Evolutionary conservation across 2,329 filamentous ascomycete species (phyloP).

Genomic region (Alternaria sp.): DNA sequence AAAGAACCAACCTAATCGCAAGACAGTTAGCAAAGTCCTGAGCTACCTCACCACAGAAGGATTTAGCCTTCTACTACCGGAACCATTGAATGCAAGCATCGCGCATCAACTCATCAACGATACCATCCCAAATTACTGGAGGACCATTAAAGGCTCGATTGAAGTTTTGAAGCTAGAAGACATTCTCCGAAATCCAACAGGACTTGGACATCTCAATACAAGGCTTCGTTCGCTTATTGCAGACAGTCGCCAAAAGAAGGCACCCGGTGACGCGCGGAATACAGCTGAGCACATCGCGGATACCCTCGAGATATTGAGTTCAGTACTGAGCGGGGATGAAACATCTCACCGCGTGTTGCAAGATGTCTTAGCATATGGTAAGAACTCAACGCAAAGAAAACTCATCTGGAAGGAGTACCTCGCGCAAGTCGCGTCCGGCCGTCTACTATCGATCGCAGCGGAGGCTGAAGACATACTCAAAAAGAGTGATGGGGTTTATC

Average conservation of each 20-base stretch:
- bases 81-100: constrained; percentile 75
- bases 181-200: constrained; percentile 76
- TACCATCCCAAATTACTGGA: constrained; percentile 86
- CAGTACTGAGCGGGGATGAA: constrained; percentile 55
- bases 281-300: constrained; percentile 48
- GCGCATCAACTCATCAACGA: constrained; percentile 76
- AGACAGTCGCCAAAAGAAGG: constrained; percentile 46
- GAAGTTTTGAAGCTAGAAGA: constrained; percentile 60
- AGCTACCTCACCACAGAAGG: constrained; percentile 57
- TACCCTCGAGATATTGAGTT: constrained; percentile 54
- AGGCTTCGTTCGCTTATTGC: constrained; percentile 69
- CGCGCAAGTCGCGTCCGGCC: constrained; percentile 67
- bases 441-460: constrained; percentile 64
- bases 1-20: constrained; percentile 68
- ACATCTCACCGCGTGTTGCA: constrained; percentile 56
- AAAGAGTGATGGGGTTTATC: constrained; percentile 28
- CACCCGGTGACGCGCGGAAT: constrained; percentile 40
- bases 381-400: constrained; percentile 56
- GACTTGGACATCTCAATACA: constrained; percentile 78
- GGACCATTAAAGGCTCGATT: constrained; percentile 25
- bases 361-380: constrained; percentile 53
- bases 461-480: constrained; percentile 65
- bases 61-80: constrained; percentile 69
- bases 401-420: constrained; percentile 71
- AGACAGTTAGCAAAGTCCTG: constrained; percentile 63